These are phyloP conservation scores for Elongisporangium prolatum DNA, from an alignment of 352 stramenopile species.

Conservation along the genomic window DNA sequence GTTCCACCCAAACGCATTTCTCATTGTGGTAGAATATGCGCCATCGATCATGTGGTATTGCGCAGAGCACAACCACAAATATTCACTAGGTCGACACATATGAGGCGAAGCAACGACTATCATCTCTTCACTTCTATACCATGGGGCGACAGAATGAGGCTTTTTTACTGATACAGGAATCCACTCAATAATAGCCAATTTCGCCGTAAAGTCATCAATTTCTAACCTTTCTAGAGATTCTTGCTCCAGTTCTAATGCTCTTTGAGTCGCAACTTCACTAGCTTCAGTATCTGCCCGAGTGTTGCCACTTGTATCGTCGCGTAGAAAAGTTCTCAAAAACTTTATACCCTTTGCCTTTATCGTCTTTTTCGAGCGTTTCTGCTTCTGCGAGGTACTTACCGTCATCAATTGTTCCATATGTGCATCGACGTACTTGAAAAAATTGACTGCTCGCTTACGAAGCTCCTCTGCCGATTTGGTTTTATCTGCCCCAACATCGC, in stretches of 20 bases:
- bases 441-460: conserved; percentile 30
- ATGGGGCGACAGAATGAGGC: conserved; percentile 29
- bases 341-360: conserved; percentile 53
- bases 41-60: conserved; percentile 57
- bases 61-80: conserved; percentile 57
- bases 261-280: background rate
- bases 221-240: conserved; percentile 30
- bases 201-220: conserved; percentile 61
- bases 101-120: conserved; percentile 43
- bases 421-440: conserved; percentile 65
- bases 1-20: conserved; percentile 42
- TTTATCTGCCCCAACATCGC: background rate
- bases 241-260: conserved; percentile 17
- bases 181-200: conserved; percentile 53
- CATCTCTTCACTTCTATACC: conserved; percentile 25
- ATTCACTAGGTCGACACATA: conserved; percentile 31
- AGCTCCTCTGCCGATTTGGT: conserved; percentile 19
- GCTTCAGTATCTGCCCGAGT: conserved; percentile 10
- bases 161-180: conserved; percentile 42
- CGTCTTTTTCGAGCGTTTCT: conserved; percentile 24
- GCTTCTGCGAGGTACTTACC: conserved; percentile 14
- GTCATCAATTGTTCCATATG: conserved; percentile 52
- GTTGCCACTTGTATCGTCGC: conserved; percentile 18
- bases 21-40: conserved; percentile 23
- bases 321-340: conserved; percentile 42